A percentile compares a stretch with the other conserved stretches of the same genome.
phyloP scores from a whole-genome alignment of 1,284 basidiomycete species.

The Moesziomyces antarcticus region DNA sequence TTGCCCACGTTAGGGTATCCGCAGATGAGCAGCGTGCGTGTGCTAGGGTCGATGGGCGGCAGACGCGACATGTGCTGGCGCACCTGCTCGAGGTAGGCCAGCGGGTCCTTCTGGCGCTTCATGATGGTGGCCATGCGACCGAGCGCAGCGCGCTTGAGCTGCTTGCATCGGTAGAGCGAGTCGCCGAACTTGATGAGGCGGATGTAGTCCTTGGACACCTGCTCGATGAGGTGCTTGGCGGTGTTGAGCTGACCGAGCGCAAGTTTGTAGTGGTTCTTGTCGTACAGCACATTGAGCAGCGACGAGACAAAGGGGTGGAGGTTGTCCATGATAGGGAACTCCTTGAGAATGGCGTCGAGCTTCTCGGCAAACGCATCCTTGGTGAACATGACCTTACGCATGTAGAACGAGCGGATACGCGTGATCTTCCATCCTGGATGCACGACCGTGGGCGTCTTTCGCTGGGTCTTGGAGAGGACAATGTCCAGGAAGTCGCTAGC shows the following conservation, averaged over 20 bases:
- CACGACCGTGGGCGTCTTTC: conserved; percentile 92
- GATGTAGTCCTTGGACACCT: conserved; percentile 67
- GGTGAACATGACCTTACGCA: conserved; percentile 99
- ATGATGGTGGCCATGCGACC: conserved; percentile 68
- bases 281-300: conserved; percentile 67
- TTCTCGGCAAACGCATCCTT: conserved; percentile 98
- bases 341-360: conserved; percentile 88
- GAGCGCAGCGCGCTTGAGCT: conserved; percentile 67
- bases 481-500: conserved; percentile 95
- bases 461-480: conserved; percentile 89
- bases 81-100: conserved; percentile 67
- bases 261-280: conserved; percentile 68
- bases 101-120: conserved; percentile 67
- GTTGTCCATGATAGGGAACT: conserved; percentile 77
- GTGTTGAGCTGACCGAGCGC: conserved; percentile 67
- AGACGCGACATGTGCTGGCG: conserved; percentile 68
- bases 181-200: conserved; percentile 68
- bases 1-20: conserved; percentile 68
- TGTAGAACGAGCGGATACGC: conserved; percentile 88
- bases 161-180: conserved; percentile 67
- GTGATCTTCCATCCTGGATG: conserved; percentile 93
- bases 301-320: conserved; percentile 67
- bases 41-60: conserved; percentile 65
- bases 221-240: conserved; percentile 66
- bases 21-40: conserved; percentile 65